These are phyloP conservation scores for Dittrichia graveolens DNA, from an alignment of 129 eudicot genomes.

Conservation along the genomic window DNA sequence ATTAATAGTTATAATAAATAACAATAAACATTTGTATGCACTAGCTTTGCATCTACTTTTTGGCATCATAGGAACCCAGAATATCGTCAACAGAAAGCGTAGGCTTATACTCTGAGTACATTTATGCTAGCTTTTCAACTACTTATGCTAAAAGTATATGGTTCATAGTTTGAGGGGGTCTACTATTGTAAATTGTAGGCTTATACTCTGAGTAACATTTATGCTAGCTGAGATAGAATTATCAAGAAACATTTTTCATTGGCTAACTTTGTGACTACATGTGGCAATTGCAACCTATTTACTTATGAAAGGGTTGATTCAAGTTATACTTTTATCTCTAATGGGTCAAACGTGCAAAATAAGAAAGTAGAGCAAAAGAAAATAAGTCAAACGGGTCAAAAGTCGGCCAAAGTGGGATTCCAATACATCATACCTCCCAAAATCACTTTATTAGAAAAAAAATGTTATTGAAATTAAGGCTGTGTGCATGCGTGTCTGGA, in stretches of 20 bases:
- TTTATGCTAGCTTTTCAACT: no score
- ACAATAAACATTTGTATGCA: not conserved
- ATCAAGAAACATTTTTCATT: not conserved
- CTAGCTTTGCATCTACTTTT: conserved; percentile 3
- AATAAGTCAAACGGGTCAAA: not conserved
- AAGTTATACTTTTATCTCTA: not conserved
- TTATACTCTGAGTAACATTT: not conserved
- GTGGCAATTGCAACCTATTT: not conserved
- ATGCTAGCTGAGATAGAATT: conserved; percentile 12
- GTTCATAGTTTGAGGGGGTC: not conserved
- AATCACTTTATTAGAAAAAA: not conserved
- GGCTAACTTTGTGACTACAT: not conserved
- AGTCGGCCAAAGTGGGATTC: not conserved
- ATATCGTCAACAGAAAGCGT: not conserved
- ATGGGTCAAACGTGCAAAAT: not conserved
- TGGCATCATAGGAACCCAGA: not conserved
- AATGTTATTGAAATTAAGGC: not conserved
- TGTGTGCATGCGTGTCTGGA: not conserved
- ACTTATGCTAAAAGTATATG: not conserved
- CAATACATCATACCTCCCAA: not conserved
- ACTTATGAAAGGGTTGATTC: not conserved
- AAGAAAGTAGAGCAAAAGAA: not conserved
- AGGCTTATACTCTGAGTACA: conserved; percentile 2
- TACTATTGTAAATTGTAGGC: not conserved
- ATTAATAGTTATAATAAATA: no score